Base-by-base conservation (phyloP, 208 protist genomes). In the Trypanosoma caninum region DNA sequence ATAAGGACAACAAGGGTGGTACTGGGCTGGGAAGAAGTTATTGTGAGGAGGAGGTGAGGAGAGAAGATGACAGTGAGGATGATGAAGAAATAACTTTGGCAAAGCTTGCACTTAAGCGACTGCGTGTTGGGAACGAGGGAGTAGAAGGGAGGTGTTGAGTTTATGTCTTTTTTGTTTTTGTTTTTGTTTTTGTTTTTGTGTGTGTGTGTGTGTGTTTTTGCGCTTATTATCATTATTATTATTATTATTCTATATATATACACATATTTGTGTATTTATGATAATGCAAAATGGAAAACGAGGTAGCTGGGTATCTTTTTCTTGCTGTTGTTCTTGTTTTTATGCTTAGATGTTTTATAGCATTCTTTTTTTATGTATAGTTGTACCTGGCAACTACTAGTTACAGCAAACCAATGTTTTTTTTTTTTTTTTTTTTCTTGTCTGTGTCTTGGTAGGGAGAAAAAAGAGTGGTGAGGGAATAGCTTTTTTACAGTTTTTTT, bases 391-490 rank as follows among this genome's bases (percentile, higher is more conserved):
- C n/a, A n/a, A n/a, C n/a, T n/a, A n/a, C n/a, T n/a, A n/a, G n/a
- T n/a, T n/a, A n/a, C n/a, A n/a, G n/a, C n/a, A n/a, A n/a, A n/a
- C n/a, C n/a, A n/a, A n/a, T n/a, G n/a, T 59, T 59, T 46, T 51
- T 55, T 62, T 50, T 11, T 45, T 71, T 52, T 46, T 34, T 71
- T 38, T 62, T 50, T 13, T 13, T 52, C 37, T n/a, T 71, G 35
- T 48, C 52, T 33, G 14, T 52, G 18, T 55, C 8, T 4, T 1
- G 14, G n/a, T 9, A 37, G 34, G 52, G 16, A 38, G 8, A 40
- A 58, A 35, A 72, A 25, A 28, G 42, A 35, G 46, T 23, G 38
- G 30, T 34, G 52, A 35, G 45, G 18, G 5, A 20, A 16, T 10
- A 11, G 23, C 5, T 6, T 31, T 34, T 53, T n/a, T 42, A 38